These are phyloP conservation scores for Ilyonectria sp. DNA, from an alignment of 2,329 filamentous ascomycete species.

Conservation along the genomic window DNA sequence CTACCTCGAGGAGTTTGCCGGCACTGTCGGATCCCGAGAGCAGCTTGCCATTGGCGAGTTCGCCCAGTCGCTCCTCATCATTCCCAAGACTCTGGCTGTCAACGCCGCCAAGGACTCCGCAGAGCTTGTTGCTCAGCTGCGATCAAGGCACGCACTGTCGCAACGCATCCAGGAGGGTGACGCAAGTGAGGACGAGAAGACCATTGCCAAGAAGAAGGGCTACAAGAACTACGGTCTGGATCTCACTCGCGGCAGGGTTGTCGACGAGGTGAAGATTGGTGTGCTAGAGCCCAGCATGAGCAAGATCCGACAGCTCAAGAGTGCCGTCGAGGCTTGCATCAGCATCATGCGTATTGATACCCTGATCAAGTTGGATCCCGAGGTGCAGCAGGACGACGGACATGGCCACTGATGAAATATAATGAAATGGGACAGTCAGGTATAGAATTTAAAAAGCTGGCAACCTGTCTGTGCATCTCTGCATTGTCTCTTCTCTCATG, in stretches of 20 bases:
- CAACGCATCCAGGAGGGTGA: slow-evolving; percentile 93
- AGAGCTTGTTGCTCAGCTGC: slow-evolving; percentile 94
- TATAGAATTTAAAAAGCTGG: slow-evolving; percentile 47
- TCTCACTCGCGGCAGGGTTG: slow-evolving; percentile 88
- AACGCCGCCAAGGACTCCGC: slow-evolving; percentile 98
- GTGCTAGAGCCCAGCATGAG: slow-evolving; percentile 98
- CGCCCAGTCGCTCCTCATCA: slow-evolving; percentile 91
- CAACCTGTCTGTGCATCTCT: slow-evolving; percentile 37
- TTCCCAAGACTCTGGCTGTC: slow-evolving; percentile 96
- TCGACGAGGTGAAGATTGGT: slow-evolving; percentile 94
- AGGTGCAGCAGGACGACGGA: slow-evolving; percentile 80
- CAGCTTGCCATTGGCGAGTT: slow-evolving; percentile 99
- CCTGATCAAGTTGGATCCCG: slow-evolving; percentile 96
- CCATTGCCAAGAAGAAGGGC: slow-evolving; percentile 91
- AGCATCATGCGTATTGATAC: slow-evolving; percentile 99
- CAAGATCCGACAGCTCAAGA: slow-evolving; percentile 98
- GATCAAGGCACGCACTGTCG: slow-evolving; percentile 92
- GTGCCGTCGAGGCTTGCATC: slow-evolving; percentile 97
- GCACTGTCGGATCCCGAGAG: slow-evolving; percentile 95
- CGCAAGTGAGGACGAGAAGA: slow-evolving; percentile 88
- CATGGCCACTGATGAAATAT: slow-evolving; percentile 78
- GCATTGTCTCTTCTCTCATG: slow-evolving; percentile 13
- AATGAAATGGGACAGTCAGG: slow-evolving; percentile 45
- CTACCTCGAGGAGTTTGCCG: slow-evolving; percentile 98
- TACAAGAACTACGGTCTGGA: slow-evolving; percentile 99